phyloP scores from a whole-genome alignment of 1,284 basidiomycete species.

The Apiotrichum sp. region DNA sequence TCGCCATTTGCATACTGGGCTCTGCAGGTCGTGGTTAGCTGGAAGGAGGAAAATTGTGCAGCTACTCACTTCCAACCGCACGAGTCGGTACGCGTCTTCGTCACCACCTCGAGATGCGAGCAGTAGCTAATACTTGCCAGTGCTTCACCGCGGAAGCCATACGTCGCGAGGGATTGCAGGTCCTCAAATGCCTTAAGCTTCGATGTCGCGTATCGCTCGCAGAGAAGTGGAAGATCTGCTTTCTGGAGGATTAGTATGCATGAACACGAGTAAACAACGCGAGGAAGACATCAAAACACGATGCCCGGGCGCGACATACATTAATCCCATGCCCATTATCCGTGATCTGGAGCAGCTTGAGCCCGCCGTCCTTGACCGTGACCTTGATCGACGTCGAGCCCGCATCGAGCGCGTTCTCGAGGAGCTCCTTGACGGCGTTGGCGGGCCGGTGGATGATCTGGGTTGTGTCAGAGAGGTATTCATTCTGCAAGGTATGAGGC shows the following conservation, averaged over 20 bases:
- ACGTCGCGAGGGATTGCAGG: conserved; percentile 76
- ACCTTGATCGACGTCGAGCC: conserved; percentile 80
- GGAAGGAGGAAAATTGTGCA: no score
- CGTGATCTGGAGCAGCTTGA: conserved; percentile 92
- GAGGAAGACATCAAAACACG: neutral
- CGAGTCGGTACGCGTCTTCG: conserved; percentile 72
- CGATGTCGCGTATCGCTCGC: conserved; percentile 93
- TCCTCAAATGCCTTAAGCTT: conserved; percentile 86
- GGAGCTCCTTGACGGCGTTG: conserved; percentile 91
- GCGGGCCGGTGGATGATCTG: conserved; percentile 95
- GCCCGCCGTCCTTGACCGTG: conserved; percentile 87
- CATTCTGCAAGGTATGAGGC: neutral
- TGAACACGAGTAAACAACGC: neutral
- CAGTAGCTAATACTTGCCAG: conserved; percentile 95
- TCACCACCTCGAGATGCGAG: conserved; percentile 77
- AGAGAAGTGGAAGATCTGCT: conserved; percentile 78
- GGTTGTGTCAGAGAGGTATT: neutral
- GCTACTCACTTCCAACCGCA: conserved; percentile 81
- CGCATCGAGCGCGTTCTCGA: conserved; percentile 94
- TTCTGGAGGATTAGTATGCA: conserved; percentile 43
- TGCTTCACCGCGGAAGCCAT: conserved; percentile 96
- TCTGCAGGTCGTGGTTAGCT: conserved; percentile 48
- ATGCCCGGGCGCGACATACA: conserved; percentile 45
- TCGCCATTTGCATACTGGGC: conserved; percentile 71
- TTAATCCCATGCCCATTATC: conserved; percentile 95